Conservation (phyloP, 495 filamentous ascomycete species). For the Haplographium delicatum region DNA sequence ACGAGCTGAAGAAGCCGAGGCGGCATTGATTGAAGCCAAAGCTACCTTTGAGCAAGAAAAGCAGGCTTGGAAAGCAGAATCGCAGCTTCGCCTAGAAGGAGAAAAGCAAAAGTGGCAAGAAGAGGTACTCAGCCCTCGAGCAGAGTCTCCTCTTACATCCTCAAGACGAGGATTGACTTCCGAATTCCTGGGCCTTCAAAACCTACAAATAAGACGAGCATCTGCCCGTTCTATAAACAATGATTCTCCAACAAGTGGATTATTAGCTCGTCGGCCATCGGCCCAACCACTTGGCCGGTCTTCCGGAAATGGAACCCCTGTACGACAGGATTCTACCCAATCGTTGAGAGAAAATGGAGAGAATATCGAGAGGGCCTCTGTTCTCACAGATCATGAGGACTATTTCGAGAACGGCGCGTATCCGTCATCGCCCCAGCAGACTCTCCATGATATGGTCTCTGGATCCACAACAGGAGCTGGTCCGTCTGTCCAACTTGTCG, state of each 20-base stretch:
- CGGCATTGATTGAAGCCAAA: slow-evolving; percentile 52
- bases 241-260: slow-evolving; percentile 14
- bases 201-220: slow-evolving; percentile 20
- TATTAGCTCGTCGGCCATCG: slow-evolving; percentile 15
- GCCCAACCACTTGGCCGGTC: slow-evolving; percentile 8
- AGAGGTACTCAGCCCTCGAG: slow-evolving; percentile 38
- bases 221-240: slow-evolving; percentile 23
- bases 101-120: slow-evolving; percentile 74
- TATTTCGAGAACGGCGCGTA: slow-evolving; percentile 54
- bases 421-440: slow-evolving; percentile 61
- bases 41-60: slow-evolving; percentile 67
- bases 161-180: slow-evolving; percentile 31
- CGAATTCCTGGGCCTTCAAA: slow-evolving; percentile 24
- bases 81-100: slow-evolving; percentile 59
- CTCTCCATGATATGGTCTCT: slow-evolving; percentile 82
- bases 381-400: slow-evolving; percentile 61
- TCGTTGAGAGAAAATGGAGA: slow-evolving; percentile 24
- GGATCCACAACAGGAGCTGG: slow-evolving; percentile 85
- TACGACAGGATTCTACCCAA: slow-evolving; percentile 22
- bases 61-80: slow-evolving; percentile 57
- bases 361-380: slow-evolving; percentile 47
- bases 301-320: slow-evolving; percentile 20
- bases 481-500: slow-evolving; percentile 90
- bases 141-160: slow-evolving; percentile 43
- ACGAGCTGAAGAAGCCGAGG: slow-evolving; percentile 59